Base-by-base conservation (phyloP, 768 basidiomycete species). In the Scleroderma citrinum region DNA sequence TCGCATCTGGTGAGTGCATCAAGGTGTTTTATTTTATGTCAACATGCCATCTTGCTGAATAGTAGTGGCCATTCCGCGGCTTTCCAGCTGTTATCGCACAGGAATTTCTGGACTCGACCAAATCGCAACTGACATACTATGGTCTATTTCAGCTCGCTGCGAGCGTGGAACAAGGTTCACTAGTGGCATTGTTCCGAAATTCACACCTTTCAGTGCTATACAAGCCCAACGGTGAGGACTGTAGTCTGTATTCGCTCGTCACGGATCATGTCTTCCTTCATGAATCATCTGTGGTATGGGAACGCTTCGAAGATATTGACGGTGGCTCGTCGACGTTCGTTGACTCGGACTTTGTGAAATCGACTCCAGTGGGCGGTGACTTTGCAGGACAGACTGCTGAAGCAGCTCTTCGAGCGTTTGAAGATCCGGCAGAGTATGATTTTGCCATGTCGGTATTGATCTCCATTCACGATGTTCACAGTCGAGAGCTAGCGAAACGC, bases 131-230 rank as follows among this genome's bases (percentile, higher is more conserved):
- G 48, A 94, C 92, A 0, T 94, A 94, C 59, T 77, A 90, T 47
- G 92, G 92, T 0, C 75, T 94, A 30, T 92, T 93, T 64, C 77
- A 83, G 31, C 81, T 94, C 43, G 83, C 85, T 0, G 63, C 72
- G 7, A 57, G 64, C 3, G 59, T 79, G 29, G 47, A 65, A 13
- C 71, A 74, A 0, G 76, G 80, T 2, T 71, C 80, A 2, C 78
- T 93, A 47, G 84, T 86, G n/a, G 92, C 92, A 1, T 79, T 94
- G 52, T 95, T 93, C 74, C 82, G 93, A 46, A 91, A 82, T 66
- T 92, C 90, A 0, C 93, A 95, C 61, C 80, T 96, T 13, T 85
- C 86, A 0, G 92, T 95, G 8, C 72, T 96, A 2, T 87, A 92
- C 72, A 89, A 85, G 51, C 67, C 72, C 51, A 45, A 44, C 0